Base-by-base conservation (phyloP, 2,329 filamentous ascomycete genomes). In the Paramyrothecium roridum region DNA sequence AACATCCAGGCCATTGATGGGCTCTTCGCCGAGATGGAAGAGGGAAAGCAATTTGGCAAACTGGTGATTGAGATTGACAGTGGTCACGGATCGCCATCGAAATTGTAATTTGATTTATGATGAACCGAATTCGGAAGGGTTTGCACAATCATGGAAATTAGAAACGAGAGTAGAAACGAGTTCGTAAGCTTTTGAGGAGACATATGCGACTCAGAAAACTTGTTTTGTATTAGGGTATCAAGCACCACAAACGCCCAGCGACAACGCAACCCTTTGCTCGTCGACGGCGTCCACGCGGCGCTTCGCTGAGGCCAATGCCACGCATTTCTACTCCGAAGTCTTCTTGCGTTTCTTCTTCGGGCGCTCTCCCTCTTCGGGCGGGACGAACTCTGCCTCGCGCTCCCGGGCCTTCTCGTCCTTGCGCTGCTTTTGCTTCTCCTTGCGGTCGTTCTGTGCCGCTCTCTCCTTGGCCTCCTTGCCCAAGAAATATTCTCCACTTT, bases 401-500 rank as follows among this genome's bases (percentile, higher is more conserved):
- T 95, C 90, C 72, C 88, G 88, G 76, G 88, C 83, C 82, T 91
- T 96, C 72, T 96, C 91, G 61, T 89, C 88, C 80, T 92, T 93
- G 79, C 93, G 93, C 73, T 86, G 81, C 74, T 86, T 89, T 77
- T 96, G 93, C 73, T 89, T 87, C 71, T 96, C 91, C 67, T 91
- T 83, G 61, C 91, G 81, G 67, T 91, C 89, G 69, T 93, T 88
- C 73, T 89, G 87, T 49, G 81, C 86, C 54, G 87, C 89, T 58
- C 93, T 82, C 67, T 96, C 91, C 81, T 96, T 96, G 57, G 91
- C 93, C 68, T 93, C 86, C 80, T 96, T 96, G 68, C 88, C 87
- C 69, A 99, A 75, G 74, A 98, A 98, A 77, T 96, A 99, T 77
- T 98, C 93, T 76, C 95, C 93, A 65, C 86, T 93, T 80, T 99